Base-by-base conservation (phyloP, 495 filamentous ascomycete genomes). In the Aspergillus avenaceus region DNA sequence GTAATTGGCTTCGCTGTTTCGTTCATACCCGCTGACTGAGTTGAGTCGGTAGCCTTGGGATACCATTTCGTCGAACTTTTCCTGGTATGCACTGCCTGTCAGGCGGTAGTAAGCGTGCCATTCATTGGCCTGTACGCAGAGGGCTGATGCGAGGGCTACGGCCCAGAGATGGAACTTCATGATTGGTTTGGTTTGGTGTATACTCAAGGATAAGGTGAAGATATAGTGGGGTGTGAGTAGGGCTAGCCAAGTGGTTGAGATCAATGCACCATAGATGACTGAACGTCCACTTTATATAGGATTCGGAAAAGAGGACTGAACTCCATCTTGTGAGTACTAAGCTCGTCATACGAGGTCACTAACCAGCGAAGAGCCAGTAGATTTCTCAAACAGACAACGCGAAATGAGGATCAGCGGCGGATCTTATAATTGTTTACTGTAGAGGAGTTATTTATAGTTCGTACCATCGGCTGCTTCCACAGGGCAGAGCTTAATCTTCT, bases 1-100 rank as follows among this genome's bases (percentile, higher is more conserved):
- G 37, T 41, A 56, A 44, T 48, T 47, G 12, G 49, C 28, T 34
- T 55, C 47, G 14, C 27, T 27, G 32, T 49, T 46, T 44, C 28
- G 40, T 8, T 52, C 51, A 36, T 61, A 61, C 9, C 58, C 58
- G 24, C 55, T 58, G 36, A 61, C 42, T 7, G 47, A 58, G 26
- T 51, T 61, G 13, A 58, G 22, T 14, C 51, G 46, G 40, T 52
- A 61, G 2, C 54, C 54, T 24, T 55, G 54, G 1, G 34, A 41
- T 8, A 53, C 50, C 12, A 59, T 47, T 18, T 51, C 38, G 23
- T 55, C 46, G 25, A 48, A 50, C 5, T 38, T 53, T 2, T 46
- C 45, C 29, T 61, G 55, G 41, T 61, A 61, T 41, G 59, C 54
- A 7, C 34, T 23, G 25, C 55, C 24, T 0, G 41, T 46, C 23